These are phyloP conservation scores for Blastobotrys capitulatus DNA, from an alignment of 1,139 yeast species.

Conservation along the genomic window DNA sequence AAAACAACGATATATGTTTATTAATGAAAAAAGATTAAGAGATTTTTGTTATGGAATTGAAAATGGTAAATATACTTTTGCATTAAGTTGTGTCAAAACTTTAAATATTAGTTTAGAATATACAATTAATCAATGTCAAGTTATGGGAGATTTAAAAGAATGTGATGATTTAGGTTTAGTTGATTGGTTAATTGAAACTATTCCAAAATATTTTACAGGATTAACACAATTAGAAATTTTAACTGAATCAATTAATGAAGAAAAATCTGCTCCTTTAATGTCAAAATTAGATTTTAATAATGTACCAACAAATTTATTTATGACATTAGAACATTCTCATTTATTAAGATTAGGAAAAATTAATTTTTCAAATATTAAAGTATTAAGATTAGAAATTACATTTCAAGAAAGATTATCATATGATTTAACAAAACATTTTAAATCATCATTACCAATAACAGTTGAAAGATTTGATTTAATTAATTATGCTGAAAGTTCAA, in stretches of 20 bases:
- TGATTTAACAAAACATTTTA: conserved; percentile 8
- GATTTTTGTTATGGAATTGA: conserved; percentile 8
- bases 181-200: conserved; percentile 11
- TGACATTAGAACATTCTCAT: conserved; percentile 10
- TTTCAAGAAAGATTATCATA: conserved; percentile 9
- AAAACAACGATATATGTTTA: conserved; percentile 9
- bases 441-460: conserved; percentile 2
- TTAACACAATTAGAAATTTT: conserved; percentile 9
- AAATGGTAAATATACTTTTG: conserved; percentile 5
- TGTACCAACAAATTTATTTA: conserved; percentile 10
- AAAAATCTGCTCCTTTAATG: conserved; percentile 8
- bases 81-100: conserved; percentile 8
- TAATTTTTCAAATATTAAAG: conserved; percentile 6
- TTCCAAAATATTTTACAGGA: conserved; percentile 11
- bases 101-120: conserved; percentile 8
- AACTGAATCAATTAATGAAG: conserved; percentile 7
- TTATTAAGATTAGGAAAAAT: conserved; percentile 2
- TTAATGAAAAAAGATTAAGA: conserved; percentile 4
- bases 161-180: conserved; percentile 11
- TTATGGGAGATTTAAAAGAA: conserved; percentile 7
- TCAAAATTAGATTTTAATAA: conserved; percentile 9
- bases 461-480: conserved; percentile 10
- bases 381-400: conserved; percentile 10
- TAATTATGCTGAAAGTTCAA: conserved; percentile 8
- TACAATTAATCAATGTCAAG: conserved; percentile 3